phyloP scores from a whole-genome alignment of 768 basidiomycete species.

The Termitomyces sp. region DNA sequence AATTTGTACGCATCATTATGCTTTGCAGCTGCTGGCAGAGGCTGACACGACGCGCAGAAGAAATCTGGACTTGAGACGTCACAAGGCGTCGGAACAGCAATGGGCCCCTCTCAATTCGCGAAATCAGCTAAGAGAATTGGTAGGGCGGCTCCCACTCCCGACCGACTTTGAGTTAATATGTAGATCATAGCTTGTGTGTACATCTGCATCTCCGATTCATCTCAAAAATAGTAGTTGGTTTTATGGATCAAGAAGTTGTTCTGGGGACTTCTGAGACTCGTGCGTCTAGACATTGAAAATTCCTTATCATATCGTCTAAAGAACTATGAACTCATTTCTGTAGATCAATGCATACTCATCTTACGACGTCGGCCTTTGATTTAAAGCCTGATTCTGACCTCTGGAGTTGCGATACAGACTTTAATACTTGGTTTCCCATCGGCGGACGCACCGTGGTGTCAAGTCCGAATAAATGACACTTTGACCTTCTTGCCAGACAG shows the following conservation, averaged over 20 bases:
- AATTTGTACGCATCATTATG: not conserved
- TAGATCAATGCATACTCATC: too few species aligned
- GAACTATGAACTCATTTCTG: not conserved
- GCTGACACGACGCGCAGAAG: not conserved
- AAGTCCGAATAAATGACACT: not conserved
- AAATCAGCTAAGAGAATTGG: constrained; percentile 14
- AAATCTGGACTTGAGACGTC: not conserved
- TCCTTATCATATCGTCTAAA: not conserved
- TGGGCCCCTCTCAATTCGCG: constrained; percentile 16
- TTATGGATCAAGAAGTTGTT: not conserved
- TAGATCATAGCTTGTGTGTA: not conserved
- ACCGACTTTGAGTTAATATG: constrained; percentile 9
- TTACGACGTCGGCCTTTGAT: too few species aligned
- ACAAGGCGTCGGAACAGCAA: not conserved
- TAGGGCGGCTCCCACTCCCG: constrained; percentile 19
- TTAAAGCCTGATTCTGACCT: too few species aligned
- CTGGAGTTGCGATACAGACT: too few species aligned
- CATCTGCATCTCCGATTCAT: not conserved
- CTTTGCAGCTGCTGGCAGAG: not conserved
- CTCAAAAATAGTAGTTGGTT: not conserved
- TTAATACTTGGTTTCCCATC: too few species aligned
- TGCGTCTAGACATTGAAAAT: not conserved
- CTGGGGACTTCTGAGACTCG: not conserved
- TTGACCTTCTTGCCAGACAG: not conserved
- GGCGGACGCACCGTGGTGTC: not conserved